phyloP scores from a whole-genome alignment of 495 filamentous ascomycete genomes.

The Penicillium subrubescens region DNA sequence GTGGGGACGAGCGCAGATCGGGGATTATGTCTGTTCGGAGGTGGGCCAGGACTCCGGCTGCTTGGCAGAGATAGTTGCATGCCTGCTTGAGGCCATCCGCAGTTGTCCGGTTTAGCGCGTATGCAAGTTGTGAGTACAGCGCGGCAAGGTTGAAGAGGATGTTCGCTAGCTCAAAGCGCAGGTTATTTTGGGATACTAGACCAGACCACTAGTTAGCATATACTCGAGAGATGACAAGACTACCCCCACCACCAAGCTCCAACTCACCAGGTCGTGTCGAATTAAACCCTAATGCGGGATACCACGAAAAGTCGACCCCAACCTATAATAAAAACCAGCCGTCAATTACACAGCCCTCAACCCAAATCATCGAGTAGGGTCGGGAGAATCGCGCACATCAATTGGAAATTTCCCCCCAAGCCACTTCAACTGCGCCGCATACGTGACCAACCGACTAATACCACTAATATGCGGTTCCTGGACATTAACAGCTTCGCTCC shows the following conservation, averaged over 20 bases:
- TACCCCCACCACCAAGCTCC: not conserved
- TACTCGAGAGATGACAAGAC: not conserved
- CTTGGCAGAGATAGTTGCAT: conserved; percentile 87
- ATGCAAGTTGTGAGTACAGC: conserved; percentile 89
- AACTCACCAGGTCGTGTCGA: conserved; percentile 65
- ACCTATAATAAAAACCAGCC: conserved; percentile 58
- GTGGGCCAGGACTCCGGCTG: conserved; percentile 81
- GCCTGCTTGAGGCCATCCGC: conserved; percentile 84
- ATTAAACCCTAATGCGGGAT: conserved; percentile 90
- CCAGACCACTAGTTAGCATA: not conserved
- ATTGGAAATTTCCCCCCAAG: conserved; percentile 94
- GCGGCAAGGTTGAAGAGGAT: conserved; percentile 90
- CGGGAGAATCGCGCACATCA: conserved; percentile 63
- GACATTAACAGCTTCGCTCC: conserved; percentile 80
- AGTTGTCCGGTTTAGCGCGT: conserved; percentile 76
- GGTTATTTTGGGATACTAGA: conserved; percentile 78
- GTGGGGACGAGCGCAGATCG: conserved; percentile 80
- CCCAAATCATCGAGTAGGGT: not conserved
- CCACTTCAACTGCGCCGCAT: conserved; percentile 93
- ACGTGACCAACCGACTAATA: conserved; percentile 80
- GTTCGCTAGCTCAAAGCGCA: conserved; percentile 94
- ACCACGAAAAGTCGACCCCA: conserved; percentile 94
- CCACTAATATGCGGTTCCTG: conserved; percentile 90
- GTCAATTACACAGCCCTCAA: conserved; percentile 2
- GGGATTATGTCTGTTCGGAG: conserved; percentile 79